phyloP scores from a whole-genome alignment of 306 rosid genomes.

The Vicia villosa region DNA sequence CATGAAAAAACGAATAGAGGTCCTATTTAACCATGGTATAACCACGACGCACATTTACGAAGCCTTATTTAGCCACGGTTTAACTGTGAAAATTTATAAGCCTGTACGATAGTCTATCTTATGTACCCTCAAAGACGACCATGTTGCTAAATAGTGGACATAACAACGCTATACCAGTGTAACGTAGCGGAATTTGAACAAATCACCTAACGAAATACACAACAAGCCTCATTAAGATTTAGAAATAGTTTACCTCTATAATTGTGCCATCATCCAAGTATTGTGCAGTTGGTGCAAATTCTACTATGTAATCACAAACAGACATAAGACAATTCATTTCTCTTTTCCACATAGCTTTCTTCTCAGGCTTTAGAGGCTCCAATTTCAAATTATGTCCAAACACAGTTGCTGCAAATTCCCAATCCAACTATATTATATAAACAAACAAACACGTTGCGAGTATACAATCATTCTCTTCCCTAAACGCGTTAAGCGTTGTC shows the following conservation, averaged over 20 bases:
- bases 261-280: constrained; percentile 65
- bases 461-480: not conserved
- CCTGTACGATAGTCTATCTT: too few relatives aligned
- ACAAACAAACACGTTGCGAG: not conserved
- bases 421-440: constrained; percentile 7
- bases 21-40: too few relatives aligned
- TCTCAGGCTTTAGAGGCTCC: constrained; percentile 81
- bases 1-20: too few relatives aligned
- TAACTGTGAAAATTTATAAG: too few relatives aligned
- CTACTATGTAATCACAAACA: constrained; percentile 93
- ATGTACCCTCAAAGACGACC: too few relatives aligned
- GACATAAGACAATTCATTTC: constrained; percentile 91
- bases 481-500: not conserved
- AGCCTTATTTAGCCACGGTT: too few relatives aligned
- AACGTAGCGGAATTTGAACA: not conserved
- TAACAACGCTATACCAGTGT: not conserved
- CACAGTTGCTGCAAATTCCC: constrained; percentile 67
- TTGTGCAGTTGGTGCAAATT: constrained; percentile 71
- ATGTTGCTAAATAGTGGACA: too few relatives aligned
- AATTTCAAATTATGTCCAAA: constrained; percentile 86
- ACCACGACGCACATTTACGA: too few relatives aligned
- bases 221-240: constrained; percentile 4
- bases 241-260: constrained; percentile 61
- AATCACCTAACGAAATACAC: not conserved
- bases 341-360: constrained; percentile 95